These are phyloP conservation scores for Trichoderma virens DNA, from an alignment of 495 filamentous ascomycete genomes.

Conservation along the genomic window DNA sequence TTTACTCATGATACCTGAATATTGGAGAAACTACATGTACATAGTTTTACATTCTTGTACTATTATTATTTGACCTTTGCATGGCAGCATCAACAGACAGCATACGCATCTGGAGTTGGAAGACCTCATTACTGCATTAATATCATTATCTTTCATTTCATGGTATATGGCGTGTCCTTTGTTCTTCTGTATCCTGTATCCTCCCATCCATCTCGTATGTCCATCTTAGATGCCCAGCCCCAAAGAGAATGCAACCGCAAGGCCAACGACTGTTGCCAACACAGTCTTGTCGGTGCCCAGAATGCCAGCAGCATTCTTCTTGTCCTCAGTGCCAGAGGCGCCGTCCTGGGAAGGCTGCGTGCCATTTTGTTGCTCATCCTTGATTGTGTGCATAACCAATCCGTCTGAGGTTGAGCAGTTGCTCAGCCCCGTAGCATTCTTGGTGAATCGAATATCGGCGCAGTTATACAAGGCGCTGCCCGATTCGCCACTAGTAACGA, in stretches of 20 bases:
- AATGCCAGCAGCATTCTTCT: background rate
- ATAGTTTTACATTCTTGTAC: background rate
- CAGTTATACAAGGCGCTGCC: constrained; percentile 57
- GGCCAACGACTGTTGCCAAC: constrained; percentile 45
- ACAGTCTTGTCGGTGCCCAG: constrained; percentile 20
- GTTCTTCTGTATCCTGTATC: background rate
- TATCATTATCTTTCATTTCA: constrained; percentile 9
- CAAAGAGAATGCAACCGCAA: constrained; percentile 45
- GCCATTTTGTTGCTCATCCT: constrained; percentile 12
- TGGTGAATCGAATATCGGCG: constrained; percentile 53
- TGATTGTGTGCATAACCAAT: constrained; percentile 18
- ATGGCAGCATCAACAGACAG: background rate
- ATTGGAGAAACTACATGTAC: background rate
- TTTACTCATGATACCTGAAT: background rate
- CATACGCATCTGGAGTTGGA: constrained; percentile 4
- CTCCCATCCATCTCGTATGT: background rate
- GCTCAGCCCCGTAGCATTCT: constrained; percentile 30
- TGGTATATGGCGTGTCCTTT: background rate
- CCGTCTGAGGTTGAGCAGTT: constrained; percentile 41
- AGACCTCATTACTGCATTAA: background rate
- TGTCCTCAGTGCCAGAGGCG: constrained; percentile 6
- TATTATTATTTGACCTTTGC: background rate
- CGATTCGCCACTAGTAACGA: constrained; percentile 42
- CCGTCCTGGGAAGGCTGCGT: constrained; percentile 9
- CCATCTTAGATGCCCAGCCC: constrained; percentile 19